Evolutionary conservation across 139 green algal genomes (phyloP), one percentile per base, ranked within the genome.

Genomic region (Chlorella sp.): DNA sequence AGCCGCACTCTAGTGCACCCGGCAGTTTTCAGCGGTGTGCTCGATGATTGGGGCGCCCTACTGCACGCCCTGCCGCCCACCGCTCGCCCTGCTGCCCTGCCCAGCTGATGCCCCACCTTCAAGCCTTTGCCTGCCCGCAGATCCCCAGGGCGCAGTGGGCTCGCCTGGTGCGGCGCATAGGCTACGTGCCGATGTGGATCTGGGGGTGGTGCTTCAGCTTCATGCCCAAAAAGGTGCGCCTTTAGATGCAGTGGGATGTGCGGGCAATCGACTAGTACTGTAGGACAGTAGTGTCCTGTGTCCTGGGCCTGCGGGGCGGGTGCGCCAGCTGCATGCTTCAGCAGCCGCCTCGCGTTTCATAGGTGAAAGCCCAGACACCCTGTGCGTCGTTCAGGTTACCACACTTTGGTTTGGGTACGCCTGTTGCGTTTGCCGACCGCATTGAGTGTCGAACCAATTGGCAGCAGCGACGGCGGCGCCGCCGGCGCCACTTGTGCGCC

Each of bases 181-280:
- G 86, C 30, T 86, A 81, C 28, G 60, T 83, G 60, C 86, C 86
- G 24, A 81, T 89, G 81, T 6, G 85, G 5, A n/a, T 76, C 2
- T 87, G 62, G 60, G 86, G 86, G 2, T 40, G 51, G 44, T 73
- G 43, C 32, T 82, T 82, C n/a, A 77, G 40, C 0, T 85, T 85
- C 40, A 85, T 85, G 51, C 81, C 81, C 16, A 85, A 80, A 34
- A 46, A 78, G 80, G 80, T 85, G 44, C 17, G 79, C 32, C 43
- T 3, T 22, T 54, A 2, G 7, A 14, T 48, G 20, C 67, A 40
- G 13, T 26, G 73, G 14, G 70, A 6, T 34, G 41, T 56, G 38
- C 70, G 20, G 68, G 14, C n/a, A n/a, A n/a, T n/a, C n/a, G n/a
- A n/a, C n/a, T n/a, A n/a, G n/a, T n/a, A n/a, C n/a, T n/a, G 68